These are phyloP conservation scores for Verticillium longisporum DNA, from an alignment of 2,329 filamentous ascomycete genomes.

Conservation along the genomic window DNA sequence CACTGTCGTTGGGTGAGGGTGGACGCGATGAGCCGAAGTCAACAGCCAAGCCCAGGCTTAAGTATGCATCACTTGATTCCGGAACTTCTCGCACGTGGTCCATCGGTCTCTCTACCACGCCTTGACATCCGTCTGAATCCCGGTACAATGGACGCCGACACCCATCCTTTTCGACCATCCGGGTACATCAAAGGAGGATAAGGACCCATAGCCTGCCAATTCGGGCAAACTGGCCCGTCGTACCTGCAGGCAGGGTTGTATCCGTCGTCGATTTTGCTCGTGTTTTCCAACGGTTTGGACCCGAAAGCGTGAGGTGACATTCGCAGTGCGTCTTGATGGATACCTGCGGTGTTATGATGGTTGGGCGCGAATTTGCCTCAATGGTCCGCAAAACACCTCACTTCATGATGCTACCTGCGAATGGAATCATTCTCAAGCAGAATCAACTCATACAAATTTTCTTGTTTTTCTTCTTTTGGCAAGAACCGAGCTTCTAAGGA, in stretches of 20 bases:
- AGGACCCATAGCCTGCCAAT: not conserved
- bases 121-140: not conserved
- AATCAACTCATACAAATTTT: no score
- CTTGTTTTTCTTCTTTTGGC: no score
- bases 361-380: no score
- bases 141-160: not conserved
- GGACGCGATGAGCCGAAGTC: no score
- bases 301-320: no score
- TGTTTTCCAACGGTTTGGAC: not conserved
- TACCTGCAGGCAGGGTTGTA: not conserved
- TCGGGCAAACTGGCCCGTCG: not conserved
- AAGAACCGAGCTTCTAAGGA: no score
- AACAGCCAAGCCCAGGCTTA: no score
- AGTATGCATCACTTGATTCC: not conserved
- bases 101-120: not conserved
- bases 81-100: not conserved
- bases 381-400: no score
- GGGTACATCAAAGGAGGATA: not conserved
- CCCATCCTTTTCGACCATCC: not conserved
- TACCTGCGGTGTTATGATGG: no score
- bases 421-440: not conserved
- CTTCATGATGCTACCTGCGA: no score
- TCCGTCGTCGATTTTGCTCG: not conserved
- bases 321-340: no score
- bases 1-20: no score